These are phyloP conservation scores for Penicillium corylophilum DNA, from an alignment of 2,329 filamentous ascomycete species.

Conservation along the genomic window DNA sequence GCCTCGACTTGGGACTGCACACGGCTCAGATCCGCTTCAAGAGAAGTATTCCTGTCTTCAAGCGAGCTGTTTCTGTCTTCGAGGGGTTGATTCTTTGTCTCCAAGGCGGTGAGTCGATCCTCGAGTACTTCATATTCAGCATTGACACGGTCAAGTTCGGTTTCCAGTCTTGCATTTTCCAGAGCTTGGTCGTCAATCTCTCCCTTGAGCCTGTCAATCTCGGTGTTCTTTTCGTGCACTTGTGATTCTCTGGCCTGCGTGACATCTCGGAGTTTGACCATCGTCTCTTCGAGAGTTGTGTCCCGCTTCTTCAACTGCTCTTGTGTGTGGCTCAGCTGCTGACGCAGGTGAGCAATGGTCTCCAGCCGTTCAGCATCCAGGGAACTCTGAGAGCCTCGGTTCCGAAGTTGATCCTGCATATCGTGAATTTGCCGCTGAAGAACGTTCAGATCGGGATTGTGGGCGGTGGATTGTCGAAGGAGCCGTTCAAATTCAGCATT, in stretches of 20 bases:
- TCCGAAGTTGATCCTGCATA: constrained; percentile 34
- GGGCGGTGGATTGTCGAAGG: constrained; percentile 24
- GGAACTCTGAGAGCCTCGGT: constrained; percentile 19
- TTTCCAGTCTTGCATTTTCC: constrained; percentile 37
- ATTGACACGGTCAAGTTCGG: constrained; percentile 33
- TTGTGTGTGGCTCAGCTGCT: constrained; percentile 33
- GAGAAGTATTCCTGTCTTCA: constrained; percentile 32
- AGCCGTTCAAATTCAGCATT: constrained; percentile 27
- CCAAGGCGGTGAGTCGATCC: constrained; percentile 33
- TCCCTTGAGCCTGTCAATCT: constrained; percentile 38
- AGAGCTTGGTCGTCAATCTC: constrained; percentile 36
- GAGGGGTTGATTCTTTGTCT: constrained; percentile 35
- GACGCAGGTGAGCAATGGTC: constrained; percentile 33
- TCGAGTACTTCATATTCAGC: constrained; percentile 36
- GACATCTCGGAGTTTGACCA: constrained; percentile 33
- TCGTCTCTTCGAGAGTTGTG: constrained; percentile 33
- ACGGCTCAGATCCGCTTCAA: constrained; percentile 36
- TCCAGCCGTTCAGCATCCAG: constrained; percentile 31
- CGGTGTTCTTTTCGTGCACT: constrained; percentile 35
- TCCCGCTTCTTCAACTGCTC: constrained; percentile 39
- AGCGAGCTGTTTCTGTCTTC: constrained; percentile 40
- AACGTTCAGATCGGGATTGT: constrained; percentile 20
- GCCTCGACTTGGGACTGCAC: constrained; percentile 38
- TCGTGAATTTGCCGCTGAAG: constrained; percentile 34
- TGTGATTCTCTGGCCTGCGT: constrained; percentile 34